Evolutionary conservation across 306 rosid species (phyloP).

Genomic region (Sicyos baderoa): DNA sequence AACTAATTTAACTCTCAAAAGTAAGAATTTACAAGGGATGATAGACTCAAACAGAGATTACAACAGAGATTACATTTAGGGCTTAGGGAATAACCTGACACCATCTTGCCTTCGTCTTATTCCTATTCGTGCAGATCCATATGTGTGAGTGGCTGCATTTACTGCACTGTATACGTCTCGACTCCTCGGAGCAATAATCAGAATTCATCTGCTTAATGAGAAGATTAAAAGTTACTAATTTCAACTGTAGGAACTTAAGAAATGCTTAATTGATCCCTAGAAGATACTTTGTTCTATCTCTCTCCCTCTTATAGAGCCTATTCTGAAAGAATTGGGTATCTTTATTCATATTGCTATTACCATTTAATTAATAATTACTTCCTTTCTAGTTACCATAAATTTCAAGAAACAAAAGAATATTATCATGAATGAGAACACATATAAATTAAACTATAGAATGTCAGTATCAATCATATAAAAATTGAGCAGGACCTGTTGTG

Average conservation of each 20-base stretch:
- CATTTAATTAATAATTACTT: background rate
- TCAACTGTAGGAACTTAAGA: too few relatives aligned
- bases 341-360: background rate
- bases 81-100: conserved; percentile 61
- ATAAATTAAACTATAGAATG: background rate
- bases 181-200: conserved; percentile 76
- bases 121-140: conserved; percentile 95
- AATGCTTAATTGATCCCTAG: background rate
- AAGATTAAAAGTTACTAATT: conserved; percentile 19
- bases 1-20: conserved; percentile 17
- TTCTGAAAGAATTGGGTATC: background rate
- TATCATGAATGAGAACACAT: background rate
- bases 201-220: conserved; percentile 48
- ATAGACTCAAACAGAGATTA: background rate
- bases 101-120: conserved; percentile 94
- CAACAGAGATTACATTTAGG: too few relatives aligned
- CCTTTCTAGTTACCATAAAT: background rate
- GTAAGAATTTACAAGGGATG: conserved; percentile 15
- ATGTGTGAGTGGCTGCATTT: conserved; percentile 92
- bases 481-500: conserved; percentile 47
- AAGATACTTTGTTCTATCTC: background rate
- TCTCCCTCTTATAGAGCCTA: background rate
- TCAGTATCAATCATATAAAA: background rate
- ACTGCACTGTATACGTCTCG: conserved; percentile 90
- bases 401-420: conserved; percentile 3